phyloP scores from a whole-genome alignment of 305 asterid genomes.

The Solanum chacoense region DNA sequence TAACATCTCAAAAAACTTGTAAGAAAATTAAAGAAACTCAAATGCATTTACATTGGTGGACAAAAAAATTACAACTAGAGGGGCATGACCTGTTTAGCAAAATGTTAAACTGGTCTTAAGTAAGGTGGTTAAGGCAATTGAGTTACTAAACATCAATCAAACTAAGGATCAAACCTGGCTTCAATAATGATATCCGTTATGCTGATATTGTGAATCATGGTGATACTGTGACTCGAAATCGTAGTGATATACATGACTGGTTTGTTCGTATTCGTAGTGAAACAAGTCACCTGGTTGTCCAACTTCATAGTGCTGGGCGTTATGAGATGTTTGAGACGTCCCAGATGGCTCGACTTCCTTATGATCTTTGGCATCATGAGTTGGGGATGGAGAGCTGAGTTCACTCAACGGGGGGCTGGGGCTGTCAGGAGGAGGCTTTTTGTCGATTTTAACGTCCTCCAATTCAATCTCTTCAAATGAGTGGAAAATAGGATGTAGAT shows the following conservation, averaged over 20 bases:
- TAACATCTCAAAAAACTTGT: background rate
- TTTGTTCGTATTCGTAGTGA: conserved; percentile 23
- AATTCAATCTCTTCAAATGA: conserved; percentile 75
- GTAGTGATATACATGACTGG: conserved; percentile 22
- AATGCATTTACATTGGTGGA: background rate
- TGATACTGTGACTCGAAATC: conserved; percentile 23
- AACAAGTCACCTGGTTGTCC: conserved; percentile 17
- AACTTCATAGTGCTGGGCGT: conserved; percentile 30
- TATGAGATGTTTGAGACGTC: conserved; percentile 24
- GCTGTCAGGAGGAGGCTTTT: conserved; percentile 13
- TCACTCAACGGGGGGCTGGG: conserved; percentile 31
- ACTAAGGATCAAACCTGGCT: background rate
- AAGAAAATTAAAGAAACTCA: background rate
- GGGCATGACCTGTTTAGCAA: background rate
- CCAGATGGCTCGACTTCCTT: conserved; percentile 33
- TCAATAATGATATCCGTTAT: background rate
- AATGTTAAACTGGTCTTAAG: background rate
- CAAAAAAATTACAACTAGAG: background rate
- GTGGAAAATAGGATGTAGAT: conserved; percentile 84
- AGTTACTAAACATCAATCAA: background rate
- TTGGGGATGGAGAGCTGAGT: conserved; percentile 44
- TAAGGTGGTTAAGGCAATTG: background rate
- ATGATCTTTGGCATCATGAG: conserved; percentile 8
- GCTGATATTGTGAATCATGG: conserved; percentile 23
- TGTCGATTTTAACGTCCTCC: conserved; percentile 51